These are phyloP conservation scores for Chlamydomonas applanata DNA, from an alignment of 139 green algal genomes.

Conservation along the genomic window DNA sequence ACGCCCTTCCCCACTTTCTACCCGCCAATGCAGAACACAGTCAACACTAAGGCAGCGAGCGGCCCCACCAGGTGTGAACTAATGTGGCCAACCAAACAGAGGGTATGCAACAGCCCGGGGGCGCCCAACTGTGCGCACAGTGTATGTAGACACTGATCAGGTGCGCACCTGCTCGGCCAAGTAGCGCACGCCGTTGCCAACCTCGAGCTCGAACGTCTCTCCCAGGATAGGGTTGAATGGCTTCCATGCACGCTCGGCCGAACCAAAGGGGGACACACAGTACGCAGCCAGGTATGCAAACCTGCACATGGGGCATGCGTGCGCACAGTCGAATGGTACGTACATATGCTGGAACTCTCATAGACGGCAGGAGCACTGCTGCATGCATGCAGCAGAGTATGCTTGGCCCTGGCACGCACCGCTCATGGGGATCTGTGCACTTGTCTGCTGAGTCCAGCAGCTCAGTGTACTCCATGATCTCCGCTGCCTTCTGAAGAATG, in stretches of 20 bases:
- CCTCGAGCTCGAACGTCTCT: slow-evolving; percentile 92
- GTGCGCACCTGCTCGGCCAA: slow-evolving; percentile 88
- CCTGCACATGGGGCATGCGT: slow-evolving; percentile 40
- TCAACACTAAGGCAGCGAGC: no score
- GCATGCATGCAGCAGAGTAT: neutral
- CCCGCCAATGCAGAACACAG: no score
- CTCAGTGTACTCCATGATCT: slow-evolving; percentile 98
- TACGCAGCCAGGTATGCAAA: slow-evolving; percentile 85
- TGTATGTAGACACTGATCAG: no score
- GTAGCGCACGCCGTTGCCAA: slow-evolving; percentile 67
- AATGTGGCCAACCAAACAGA: no score
- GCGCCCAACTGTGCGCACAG: no score
- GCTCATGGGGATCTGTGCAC: slow-evolving; percentile 74
- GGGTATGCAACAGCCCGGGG: no score
- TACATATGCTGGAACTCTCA: neutral
- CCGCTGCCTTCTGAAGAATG: slow-evolving; percentile 94
- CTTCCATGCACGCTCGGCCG: slow-evolving; percentile 93
- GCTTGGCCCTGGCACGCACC: slow-evolving; percentile 38
- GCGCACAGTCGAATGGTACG: neutral
- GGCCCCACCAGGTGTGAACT: no score
- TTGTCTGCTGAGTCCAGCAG: slow-evolving; percentile 81
- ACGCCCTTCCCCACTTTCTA: no score
- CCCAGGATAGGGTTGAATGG: slow-evolving; percentile 99
- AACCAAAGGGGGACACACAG: slow-evolving; percentile 85
- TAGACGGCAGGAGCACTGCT: neutral